Evolutionary conservation across 75 land plant genomes (phyloP).

Genomic region (Isoetes taiwanensis): DNA sequence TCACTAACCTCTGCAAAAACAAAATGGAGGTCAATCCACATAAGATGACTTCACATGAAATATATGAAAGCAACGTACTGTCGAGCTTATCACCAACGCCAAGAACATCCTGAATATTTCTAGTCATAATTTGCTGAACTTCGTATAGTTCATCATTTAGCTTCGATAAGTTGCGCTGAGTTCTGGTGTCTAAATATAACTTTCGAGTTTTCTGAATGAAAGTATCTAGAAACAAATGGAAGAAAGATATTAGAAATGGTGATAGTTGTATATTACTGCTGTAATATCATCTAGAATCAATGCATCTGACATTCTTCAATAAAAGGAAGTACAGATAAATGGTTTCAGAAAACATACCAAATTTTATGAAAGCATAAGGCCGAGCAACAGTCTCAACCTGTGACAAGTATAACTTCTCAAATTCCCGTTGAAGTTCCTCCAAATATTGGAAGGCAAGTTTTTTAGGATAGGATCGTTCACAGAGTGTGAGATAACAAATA

Average conservation of each 20-base stretch:
- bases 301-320: no score
- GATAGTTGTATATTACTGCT: no score
- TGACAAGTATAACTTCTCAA: constrained; percentile 65
- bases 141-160: constrained; percentile 93
- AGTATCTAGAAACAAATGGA: constrained; percentile 42
- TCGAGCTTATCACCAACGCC: constrained; percentile 97
- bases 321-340: no score
- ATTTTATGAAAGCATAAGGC: constrained; percentile 94
- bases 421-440: constrained; percentile 91
- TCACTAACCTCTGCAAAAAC: constrained; percentile 83
- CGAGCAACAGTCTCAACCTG: constrained; percentile 97
- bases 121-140: constrained; percentile 96
- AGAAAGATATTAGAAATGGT: no score
- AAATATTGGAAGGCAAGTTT: constrained; percentile 93
- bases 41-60: not conserved
- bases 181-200: constrained; percentile 79
- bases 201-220: constrained; percentile 94
- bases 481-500: constrained; percentile 93
- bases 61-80: constrained; percentile 40
- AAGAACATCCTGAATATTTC: constrained; percentile 93
- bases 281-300: no score
- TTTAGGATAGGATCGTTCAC: constrained; percentile 93
- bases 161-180: constrained; percentile 82
- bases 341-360: no score
- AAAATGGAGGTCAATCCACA: not conserved